Base-by-base conservation (phyloP, 2,329 filamentous ascomycete genomes). In the Cladosporium phlei region DNA sequence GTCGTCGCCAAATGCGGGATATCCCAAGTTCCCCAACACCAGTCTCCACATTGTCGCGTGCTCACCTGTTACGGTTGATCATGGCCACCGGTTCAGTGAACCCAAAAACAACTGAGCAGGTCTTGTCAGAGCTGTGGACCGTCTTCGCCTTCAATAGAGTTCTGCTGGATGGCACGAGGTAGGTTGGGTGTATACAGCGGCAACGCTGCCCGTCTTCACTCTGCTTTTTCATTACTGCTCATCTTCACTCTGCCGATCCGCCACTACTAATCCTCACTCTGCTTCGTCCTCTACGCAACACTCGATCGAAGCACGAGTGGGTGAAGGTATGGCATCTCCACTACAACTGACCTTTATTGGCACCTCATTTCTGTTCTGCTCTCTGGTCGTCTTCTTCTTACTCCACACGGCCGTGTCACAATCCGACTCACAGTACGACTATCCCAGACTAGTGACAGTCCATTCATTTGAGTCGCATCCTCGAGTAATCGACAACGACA, bases 21-120 rank as follows among this genome's bases (percentile, higher is more conserved):
- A 17, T 21, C 20, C 20, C 11, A 33, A 16, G 17, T 38, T 20
- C 38, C 6, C 27, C 25, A 12, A 24, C 14, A 19, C 37, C 17
- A 12, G 37, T 40, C 29, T 19, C 39, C 39, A 43, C 39, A 33
- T 10, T 20, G 28, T 34, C 24, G 14, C 16, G 38, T 21, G 30
- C 3, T 34, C 16, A 20, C 16, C 9, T 8, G 38, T 29, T 12
- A 20, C 12, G 17, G 19, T 30, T 16, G 34, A 16, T 38, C 33
- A 16, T n/a, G n/a, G n/a, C n/a, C n/a, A n/a, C n/a, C n/a, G n/a
- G n/a, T n/a, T n/a, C n/a, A n/a, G n/a, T n/a, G n/a, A n/a, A n/a
- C n/a, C n/a, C n/a, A n/a, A n/a, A n/a, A n/a, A n/a, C n/a, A n/a
- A n/a, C 24, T 25, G 24, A 6, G 24, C 24, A 25, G 6, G 6